Evolutionary conservation across 768 basidiomycete genomes (phyloP), one percentile per base, ranked within the genome.

Genomic region (Pleurotus tuoliensis): DNA sequence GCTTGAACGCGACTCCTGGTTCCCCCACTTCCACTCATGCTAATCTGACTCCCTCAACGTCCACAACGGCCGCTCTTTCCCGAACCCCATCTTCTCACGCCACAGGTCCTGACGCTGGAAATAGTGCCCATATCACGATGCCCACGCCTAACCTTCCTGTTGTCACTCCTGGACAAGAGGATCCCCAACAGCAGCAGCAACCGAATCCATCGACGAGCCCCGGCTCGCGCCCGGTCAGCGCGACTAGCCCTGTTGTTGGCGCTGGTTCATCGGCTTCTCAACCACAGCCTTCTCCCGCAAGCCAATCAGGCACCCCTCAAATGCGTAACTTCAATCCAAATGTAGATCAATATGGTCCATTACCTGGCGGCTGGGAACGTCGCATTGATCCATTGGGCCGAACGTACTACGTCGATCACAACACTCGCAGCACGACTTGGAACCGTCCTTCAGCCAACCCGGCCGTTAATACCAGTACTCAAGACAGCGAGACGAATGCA

Each of bases 371-470:
- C 2, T 99, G 97, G 97, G 97, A 99, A 71, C 84, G 97, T 58
- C 90, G 97, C 45, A 92, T 95, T 55, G 97, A 99, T 73, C 95
- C 97, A 30, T 82, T 98, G 22, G 97, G 89, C 7, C 78, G 97
- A 56, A 96, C 93, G 5, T 99, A 99, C 70, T 99, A 98, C 69
- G 97, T 99, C 55, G 97, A 99, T 68, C 97, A 98, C 74, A 98
- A 98, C 70, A 93, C 92, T 7, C 88, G 97, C 56, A 92, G 90
- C 11, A 99, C 97, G 5, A 98, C 97, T 0, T 99, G 97, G 97
- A 95, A 93, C 68, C 78, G 97, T 15, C 96, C 96, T 5, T 91
- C 88, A 20, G 72, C 83, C 11, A 93, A 80, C 64, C 87, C 89
- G 45, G 81, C 83, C 3, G 85, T 81, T 12, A 95, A 96, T 66